These are phyloP conservation scores for Thermomyces lanuginosus DNA, from an alignment of 2,329 filamentous ascomycete species.

Conservation along the genomic window DNA sequence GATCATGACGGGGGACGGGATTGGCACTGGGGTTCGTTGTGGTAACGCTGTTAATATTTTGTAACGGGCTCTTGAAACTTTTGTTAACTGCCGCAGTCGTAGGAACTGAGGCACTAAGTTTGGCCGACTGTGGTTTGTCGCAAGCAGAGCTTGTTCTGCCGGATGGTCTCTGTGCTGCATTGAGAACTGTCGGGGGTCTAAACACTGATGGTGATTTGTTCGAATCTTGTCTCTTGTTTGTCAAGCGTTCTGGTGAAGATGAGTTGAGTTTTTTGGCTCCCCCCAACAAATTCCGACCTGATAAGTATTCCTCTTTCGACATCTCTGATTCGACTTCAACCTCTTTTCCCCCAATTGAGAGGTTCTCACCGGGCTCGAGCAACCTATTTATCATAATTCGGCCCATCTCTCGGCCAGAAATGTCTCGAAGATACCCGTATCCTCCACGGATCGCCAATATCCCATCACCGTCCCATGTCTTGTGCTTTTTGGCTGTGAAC, in stretches of 20 bases:
- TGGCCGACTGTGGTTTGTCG: not conserved
- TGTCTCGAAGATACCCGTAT: constrained; percentile 45
- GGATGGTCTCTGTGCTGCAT: constrained; percentile 8
- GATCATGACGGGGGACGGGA: constrained; percentile 50
- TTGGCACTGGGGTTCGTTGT: constrained; percentile 29
- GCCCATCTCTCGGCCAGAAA: constrained; percentile 47
- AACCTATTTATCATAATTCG: constrained; percentile 38
- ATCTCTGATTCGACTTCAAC: constrained; percentile 50
- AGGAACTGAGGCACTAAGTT: constrained; percentile 20
- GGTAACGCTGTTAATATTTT: constrained; percentile 36
- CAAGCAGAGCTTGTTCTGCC: not conserved
- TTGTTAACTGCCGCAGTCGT: constrained; percentile 26
- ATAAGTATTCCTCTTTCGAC: constrained; percentile 41
- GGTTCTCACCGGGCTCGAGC: constrained; percentile 42
- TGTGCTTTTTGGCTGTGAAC: constrained; percentile 55
- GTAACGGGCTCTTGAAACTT: constrained; percentile 46
- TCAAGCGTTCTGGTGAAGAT: constrained; percentile 7
- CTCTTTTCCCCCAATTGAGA: constrained; percentile 51
- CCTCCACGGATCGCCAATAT: constrained; percentile 42
- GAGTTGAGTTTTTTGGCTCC: constrained; percentile 13
- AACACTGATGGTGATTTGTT: not conserved
- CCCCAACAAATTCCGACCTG: constrained; percentile 14
- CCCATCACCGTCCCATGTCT: constrained; percentile 62
- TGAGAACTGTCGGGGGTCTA: not conserved
- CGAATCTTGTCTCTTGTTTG: constrained; percentile 1